Conservation (phyloP, 768 basidiomycete species). For the Lactifluus hygrophoroides region DNA sequence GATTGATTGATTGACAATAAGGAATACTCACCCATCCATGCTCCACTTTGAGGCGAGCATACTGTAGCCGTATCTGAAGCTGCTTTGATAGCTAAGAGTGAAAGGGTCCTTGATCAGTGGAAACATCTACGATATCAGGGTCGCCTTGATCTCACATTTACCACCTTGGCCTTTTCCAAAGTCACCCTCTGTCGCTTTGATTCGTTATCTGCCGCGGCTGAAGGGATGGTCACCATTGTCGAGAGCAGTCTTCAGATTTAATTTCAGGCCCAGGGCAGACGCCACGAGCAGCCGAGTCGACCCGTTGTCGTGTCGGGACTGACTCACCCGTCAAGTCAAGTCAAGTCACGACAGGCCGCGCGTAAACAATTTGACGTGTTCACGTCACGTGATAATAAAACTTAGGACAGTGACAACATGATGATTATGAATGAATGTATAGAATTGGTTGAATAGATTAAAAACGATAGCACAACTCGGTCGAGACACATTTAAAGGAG, state of each 20-base stretch:
- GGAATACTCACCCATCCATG: constrained; percentile 63
- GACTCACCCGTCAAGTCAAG: too few relatives aligned
- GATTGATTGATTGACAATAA: not conserved
- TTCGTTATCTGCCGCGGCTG: constrained; percentile 3
- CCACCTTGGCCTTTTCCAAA: constrained; percentile 47
- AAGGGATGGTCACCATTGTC: constrained; percentile 12
- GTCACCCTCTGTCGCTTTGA: constrained; percentile 38
- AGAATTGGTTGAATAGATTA: not conserved
- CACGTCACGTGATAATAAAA: constrained; percentile 13
- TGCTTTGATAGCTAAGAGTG: constrained; percentile 51
- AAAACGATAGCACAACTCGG: not conserved
- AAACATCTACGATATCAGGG: not conserved
- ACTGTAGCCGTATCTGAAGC: constrained; percentile 64
- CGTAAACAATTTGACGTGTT: constrained; percentile 20
- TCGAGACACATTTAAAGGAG: not conserved
- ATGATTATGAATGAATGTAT: not conserved
- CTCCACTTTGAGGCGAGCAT: constrained; percentile 68
- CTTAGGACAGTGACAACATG: not conserved
- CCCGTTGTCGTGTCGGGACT: too few relatives aligned
- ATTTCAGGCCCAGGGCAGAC: too few relatives aligned
- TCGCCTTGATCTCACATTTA: constrained; percentile 35
- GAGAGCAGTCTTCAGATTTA: not conserved
- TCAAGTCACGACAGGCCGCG: not conserved
- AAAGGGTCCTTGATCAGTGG: not conserved
- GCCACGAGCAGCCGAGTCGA: too few relatives aligned